Percentiles rank a stretch among this genome's conserved stretches.
Conservation (phyloP, 2,329 filamentous ascomycete genomes). For the Tolypocladium paradoxum region DNA sequence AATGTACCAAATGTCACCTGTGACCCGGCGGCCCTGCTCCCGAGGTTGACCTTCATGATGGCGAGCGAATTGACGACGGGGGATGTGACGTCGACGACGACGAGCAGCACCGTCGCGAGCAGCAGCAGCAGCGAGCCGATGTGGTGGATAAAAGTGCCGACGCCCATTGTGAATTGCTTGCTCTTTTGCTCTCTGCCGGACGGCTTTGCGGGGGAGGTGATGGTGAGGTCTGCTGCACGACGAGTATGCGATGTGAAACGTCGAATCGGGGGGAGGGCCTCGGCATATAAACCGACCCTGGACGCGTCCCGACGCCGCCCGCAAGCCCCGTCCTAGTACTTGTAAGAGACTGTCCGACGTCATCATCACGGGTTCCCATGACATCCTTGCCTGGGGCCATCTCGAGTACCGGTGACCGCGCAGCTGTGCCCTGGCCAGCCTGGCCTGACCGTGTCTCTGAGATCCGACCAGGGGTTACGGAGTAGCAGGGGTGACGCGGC, state of each 20-base stretch:
- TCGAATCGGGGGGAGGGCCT: background rate
- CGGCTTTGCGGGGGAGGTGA: background rate
- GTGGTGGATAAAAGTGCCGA: constrained; percentile 41
- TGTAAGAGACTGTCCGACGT: background rate
- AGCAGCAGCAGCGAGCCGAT: constrained; percentile 49
- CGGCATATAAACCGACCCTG: constrained; percentile 6
- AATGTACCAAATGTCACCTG: constrained; percentile 48
- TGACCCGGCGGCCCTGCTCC: constrained; percentile 20
- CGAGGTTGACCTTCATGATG: constrained; percentile 41
- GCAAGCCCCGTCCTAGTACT: no score
- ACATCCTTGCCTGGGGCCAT: background rate
- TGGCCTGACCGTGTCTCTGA: background rate
- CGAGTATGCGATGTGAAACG: background rate
- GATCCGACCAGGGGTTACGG: background rate
- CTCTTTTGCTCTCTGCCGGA: background rate
- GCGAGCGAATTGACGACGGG: constrained; percentile 46
- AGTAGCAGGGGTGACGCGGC: no score
- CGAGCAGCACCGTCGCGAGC: constrained; percentile 40
- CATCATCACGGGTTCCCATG: background rate
- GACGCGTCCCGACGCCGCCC: no score
- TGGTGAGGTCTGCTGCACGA: background rate
- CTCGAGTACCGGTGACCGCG: background rate
- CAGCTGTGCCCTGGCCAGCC: background rate
- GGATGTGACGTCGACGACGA: constrained; percentile 47
- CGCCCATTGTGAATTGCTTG: constrained; percentile 28